Base-by-base conservation (phyloP, 352 stramenopile species). In the Pythium diclinum region DNA sequence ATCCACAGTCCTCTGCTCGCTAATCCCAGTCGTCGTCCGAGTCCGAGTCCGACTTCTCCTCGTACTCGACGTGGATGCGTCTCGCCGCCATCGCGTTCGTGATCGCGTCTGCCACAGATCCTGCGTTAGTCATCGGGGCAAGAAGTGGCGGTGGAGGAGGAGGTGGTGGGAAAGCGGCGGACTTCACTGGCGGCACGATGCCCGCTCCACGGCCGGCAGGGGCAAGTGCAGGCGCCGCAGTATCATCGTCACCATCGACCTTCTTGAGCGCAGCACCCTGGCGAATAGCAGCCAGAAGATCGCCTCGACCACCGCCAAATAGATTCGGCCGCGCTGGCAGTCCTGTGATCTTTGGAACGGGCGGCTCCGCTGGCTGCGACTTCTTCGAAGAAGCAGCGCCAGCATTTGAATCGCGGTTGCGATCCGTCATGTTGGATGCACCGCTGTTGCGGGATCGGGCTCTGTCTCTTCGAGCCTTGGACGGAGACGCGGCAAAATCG, bases 1-100 rank as follows among this genome's bases (percentile, higher is more conserved):
- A 42, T 42, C 36, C 16, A 42, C 36, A 42, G 13, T 17, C 36
- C 36, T 17, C 36, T 10, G 8, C 9, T 17, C 10, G 36, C 36
- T 87, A 86, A 47, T 92, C 78, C 82, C 83, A 94, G 59, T 94
- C 86, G 52, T 93, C 85, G 58, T 92, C 85, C 52, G 87, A 88
- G 58, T 89, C 83, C 32, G 77, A 70, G 52, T 85, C 79, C 30
- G 79, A 89, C 46, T 80, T 73, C 6, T 91, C 81, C 53, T 92
- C 84, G 30, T 89, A 93, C 65, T 94, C 84, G 44, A 92, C 78
- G 42, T 92, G 82, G 53, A 92, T 89, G n/a, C 81, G 81, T 34
- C 86, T 77, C 40, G 79, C 75, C 0, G 84, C 81, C 82, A 94
- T 92, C 19, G 84, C 86, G 54, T 93, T 92, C 30, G 79, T 81